Conservation (phyloP, 1,139 yeast species). For the Nakaseomyces sp. region DNA sequence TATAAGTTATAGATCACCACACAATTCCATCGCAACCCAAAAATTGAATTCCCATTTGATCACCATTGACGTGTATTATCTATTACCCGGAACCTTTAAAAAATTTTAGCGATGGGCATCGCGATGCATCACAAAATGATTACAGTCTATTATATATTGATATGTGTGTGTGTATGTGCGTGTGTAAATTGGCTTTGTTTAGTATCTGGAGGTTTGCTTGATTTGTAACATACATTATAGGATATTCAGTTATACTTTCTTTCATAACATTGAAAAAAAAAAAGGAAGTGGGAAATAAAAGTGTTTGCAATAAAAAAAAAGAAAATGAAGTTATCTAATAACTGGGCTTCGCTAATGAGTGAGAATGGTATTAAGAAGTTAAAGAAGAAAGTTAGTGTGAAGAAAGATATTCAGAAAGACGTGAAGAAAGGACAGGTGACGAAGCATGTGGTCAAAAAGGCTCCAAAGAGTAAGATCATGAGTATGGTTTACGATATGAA, state of each 20-base stretch:
- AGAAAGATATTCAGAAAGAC: slow-evolving; percentile 9
- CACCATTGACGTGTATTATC: no score
- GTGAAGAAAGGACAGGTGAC: slow-evolving; percentile 6
- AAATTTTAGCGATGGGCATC: neutral
- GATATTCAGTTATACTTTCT: no score
- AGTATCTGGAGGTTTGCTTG: no score
- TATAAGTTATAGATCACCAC: no score
- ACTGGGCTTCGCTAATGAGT: slow-evolving; percentile 25
- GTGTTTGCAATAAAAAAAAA: neutral
- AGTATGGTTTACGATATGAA: slow-evolving; percentile 28
- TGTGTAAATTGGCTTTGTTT: no score
- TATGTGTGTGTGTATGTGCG: no score
- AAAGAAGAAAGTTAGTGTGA: slow-evolving; percentile 1
- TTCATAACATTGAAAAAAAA: neutral
- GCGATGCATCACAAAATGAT: neutral
- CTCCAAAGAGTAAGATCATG: slow-evolving; percentile 21
- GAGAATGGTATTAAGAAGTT: neutral
- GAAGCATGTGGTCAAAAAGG: slow-evolving; percentile 1
- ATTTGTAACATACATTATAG: no score
- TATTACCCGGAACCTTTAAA: no score
- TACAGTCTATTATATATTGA: neutral
- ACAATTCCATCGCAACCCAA: no score
- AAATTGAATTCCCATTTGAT: no score
- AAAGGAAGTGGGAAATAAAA: neutral
- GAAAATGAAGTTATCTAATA: slow-evolving; percentile 29